Conservation (phyloP, 2,329 filamentous ascomycete genomes). For the Emergomyces orientalis region DNA sequence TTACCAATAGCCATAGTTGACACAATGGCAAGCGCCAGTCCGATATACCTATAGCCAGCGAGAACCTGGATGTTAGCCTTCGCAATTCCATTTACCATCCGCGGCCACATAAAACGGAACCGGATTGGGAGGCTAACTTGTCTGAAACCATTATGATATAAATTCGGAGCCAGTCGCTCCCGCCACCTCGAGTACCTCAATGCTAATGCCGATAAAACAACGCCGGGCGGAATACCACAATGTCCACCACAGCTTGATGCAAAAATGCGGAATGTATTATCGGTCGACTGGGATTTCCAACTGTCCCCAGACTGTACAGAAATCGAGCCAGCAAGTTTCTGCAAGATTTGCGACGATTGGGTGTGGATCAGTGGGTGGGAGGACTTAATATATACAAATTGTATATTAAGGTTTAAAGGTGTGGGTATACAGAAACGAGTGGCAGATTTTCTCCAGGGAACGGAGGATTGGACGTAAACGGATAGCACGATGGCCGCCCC, state of each 20-base stretch:
- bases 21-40: conserved; percentile 38
- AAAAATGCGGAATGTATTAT: background rate
- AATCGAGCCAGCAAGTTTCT: conserved; percentile 9
- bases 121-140: conserved; percentile 28
- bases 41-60: conserved; percentile 34
- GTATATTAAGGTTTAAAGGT: background rate
- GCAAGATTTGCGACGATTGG: background rate
- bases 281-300: background rate
- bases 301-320: background rate
- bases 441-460: background rate
- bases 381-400: background rate
- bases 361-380: background rate
- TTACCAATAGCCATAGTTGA: conserved; percentile 42
- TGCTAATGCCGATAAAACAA: background rate
- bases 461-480: background rate
- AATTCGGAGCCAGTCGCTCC: conserved; percentile 31
- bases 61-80: conserved; percentile 2
- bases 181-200: conserved; percentile 14
- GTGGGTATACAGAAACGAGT: background rate
- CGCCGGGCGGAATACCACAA: background rate
- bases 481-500: background rate
- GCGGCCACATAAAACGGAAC: conserved; percentile 16
- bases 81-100: background rate
- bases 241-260: background rate
- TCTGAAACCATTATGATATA: conserved; percentile 33